A percentile compares a stretch with the other conserved stretches of the same genome.
Conservation (phyloP, 768 basidiomycete species). For the Boletus vermiculosoides region DNA sequence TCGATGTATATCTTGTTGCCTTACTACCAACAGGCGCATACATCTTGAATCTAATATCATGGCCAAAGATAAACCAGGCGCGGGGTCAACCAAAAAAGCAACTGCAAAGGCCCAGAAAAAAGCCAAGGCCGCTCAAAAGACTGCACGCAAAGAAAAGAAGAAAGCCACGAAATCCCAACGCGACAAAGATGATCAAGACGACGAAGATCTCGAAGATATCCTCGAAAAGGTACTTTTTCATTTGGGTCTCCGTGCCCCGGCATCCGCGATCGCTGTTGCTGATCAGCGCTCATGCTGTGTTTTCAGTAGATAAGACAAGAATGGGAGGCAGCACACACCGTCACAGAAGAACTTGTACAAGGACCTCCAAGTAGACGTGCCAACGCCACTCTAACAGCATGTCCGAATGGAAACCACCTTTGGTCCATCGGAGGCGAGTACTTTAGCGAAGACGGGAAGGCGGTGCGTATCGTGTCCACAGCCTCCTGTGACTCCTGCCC, state of each 20-base stretch:
- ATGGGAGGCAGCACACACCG: constrained; percentile 79
- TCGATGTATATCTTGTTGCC: neutral
- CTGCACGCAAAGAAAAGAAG: constrained; percentile 65
- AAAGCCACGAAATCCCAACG: constrained; percentile 45
- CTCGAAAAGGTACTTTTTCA: constrained; percentile 61
- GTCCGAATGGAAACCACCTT: constrained; percentile 76
- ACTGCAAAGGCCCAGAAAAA: constrained; percentile 64
- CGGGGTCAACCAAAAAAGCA: constrained; percentile 37
- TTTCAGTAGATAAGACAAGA: constrained; percentile 71
- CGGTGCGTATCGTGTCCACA: constrained; percentile 43
- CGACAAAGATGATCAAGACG: constrained; percentile 59
- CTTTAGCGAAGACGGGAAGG: constrained; percentile 82
- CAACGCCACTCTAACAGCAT: constrained; percentile 78
- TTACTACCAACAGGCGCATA: neutral
- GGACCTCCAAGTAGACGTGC: constrained; percentile 82
- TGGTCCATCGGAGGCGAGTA: constrained; percentile 88
- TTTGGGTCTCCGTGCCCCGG: neutral
- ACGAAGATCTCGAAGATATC: constrained; percentile 80
- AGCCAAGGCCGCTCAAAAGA: constrained; percentile 62
- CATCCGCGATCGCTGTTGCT: neutral
- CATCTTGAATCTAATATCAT: constrained; percentile 4
- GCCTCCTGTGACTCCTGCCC: neutral
- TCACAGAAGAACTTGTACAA: constrained; percentile 82
- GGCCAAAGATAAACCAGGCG: constrained; percentile 18
- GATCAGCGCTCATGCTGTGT: constrained; percentile 1